Percentiles rank a stretch among this genome's conserved stretches.
Evolutionary conservation across 768 basidiomycete genomes (phyloP).

Genomic region (Calocera cornea): DNA sequence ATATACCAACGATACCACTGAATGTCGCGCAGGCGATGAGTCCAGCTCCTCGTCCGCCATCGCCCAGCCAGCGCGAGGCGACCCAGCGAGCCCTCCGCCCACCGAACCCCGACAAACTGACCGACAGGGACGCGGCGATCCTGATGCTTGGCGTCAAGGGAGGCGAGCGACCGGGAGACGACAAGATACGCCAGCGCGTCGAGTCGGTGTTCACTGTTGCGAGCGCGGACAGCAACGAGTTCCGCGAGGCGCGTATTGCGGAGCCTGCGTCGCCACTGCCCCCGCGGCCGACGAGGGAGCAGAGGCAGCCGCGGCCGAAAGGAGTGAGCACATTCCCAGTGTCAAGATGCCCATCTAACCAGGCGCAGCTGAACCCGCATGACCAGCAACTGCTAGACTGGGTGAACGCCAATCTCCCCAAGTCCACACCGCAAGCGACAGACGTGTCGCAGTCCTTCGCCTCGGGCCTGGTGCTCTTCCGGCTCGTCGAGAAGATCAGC

Average conservation of each 20-base stretch:
- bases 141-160: slow-evolving; percentile 37
- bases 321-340: not conserved
- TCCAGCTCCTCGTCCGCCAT: slow-evolving; percentile 87
- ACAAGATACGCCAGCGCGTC: slow-evolving; percentile 31
- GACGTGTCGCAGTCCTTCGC: slow-evolving; percentile 28
- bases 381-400: slow-evolving; percentile 40
- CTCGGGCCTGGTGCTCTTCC: slow-evolving; percentile 62
- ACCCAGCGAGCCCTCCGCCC: slow-evolving; percentile 76
- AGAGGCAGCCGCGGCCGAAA: not conserved
- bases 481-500: slow-evolving; percentile 68
- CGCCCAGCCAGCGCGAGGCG: slow-evolving; percentile 72
- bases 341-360: not conserved
- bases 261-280: slow-evolving; percentile 46
- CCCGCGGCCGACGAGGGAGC: slow-evolving; percentile 27
- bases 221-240: slow-evolving; percentile 3
- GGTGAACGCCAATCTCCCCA: slow-evolving; percentile 76
- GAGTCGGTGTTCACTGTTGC: slow-evolving; percentile 42
- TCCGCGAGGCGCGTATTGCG: not conserved
- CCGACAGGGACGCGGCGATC: slow-evolving; percentile 63
- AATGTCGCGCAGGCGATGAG: slow-evolving; percentile 94
- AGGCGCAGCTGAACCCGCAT: slow-evolving; percentile 1
- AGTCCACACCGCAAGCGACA: slow-evolving; percentile 34
- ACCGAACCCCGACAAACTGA: slow-evolving; percentile 73
- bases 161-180: slow-evolving; percentile 25
- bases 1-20: slow-evolving; percentile 90